Base-by-base conservation (phyloP, 495 filamentous ascomycete species). In the Acidomyces sp. region DNA sequence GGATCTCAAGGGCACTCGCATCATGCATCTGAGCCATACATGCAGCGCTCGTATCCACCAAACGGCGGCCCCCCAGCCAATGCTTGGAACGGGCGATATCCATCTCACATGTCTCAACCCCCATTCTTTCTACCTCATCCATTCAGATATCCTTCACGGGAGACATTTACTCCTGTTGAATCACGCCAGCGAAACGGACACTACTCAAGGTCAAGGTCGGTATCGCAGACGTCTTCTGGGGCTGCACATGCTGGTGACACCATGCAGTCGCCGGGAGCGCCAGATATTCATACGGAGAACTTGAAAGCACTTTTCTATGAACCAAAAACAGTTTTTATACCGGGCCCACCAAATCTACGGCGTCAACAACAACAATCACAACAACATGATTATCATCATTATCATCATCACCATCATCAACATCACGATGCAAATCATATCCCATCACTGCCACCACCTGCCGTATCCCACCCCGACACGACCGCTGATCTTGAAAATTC, bases 1-100 rank as follows among this genome's bases (percentile, higher is more conserved):
- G 38, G 45, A n/a, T 6, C 34, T 11, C 15, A 40, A 2, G 16
- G 21, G 17, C 54, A 61, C 33, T 21, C 53, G 6, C 48, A 59
- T 34, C 54, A 56, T 33, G 34, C 39, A 2, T 58, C 58, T 10
- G 54, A 55, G 27, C 37, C 49, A 3, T 30, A 43, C 39, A 22
- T 11, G 4, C 35, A 17, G 13, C 31, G 39, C 10, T 6, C 18
- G 39, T 13, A 15, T 34, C 31, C 7, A 6, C 15, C 39, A 4
- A 31, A 3, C 28, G 10, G 34, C 13, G 17, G 15, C 12, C 27
- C 40, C 12, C 15, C 36, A 5, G 17, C 16, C 12, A 10, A 26
- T 20, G 21, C 37, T n/a, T 37, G 32, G 45, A 16, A 32, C 15
- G 16, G 23, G 21, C 45, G 45, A 12, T n/a, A n/a, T n/a, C n/a